Conservation (phyloP, 202 grass and related monocot species). For the Musa balbisiana region DNA sequence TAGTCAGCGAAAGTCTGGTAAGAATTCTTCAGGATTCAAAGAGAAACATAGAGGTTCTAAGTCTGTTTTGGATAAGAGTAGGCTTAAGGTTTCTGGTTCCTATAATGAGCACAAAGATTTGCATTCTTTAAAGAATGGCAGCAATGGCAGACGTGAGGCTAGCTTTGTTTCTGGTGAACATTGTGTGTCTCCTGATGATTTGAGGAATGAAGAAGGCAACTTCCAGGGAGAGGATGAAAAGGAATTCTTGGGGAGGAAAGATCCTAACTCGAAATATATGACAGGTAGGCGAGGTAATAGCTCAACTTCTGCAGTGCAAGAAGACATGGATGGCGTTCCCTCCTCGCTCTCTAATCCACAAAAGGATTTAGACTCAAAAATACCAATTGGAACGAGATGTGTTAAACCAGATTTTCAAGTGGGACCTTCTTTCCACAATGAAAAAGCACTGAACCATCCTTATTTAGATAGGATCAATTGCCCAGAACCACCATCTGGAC, state of each 20-base stretch:
- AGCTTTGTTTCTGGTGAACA: slow-evolving; percentile 10
- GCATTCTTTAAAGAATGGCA: slow-evolving; percentile 1
- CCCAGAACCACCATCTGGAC: slow-evolving; percentile 34
- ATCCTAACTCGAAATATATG: slow-evolving; percentile 26
- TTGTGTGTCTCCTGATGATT: not conserved
- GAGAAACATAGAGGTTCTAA: slow-evolving; percentile 31
- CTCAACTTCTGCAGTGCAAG: slow-evolving; percentile 38
- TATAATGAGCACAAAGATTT: slow-evolving; percentile 10
- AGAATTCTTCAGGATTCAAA: slow-evolving; percentile 27
- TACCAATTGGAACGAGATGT: slow-evolving; percentile 23
- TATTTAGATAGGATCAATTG: slow-evolving; percentile 7
- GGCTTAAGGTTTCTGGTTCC: slow-evolving; percentile 5
- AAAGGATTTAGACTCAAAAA: slow-evolving; percentile 21
- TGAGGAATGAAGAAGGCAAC: not conserved
- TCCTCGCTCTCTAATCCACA: slow-evolving; percentile 28
- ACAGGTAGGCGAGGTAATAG: slow-evolving; percentile 32
- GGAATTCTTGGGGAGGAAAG: slow-evolving; percentile 31
- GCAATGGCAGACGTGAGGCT: slow-evolving; percentile 5
- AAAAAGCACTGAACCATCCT: slow-evolving; percentile 7
- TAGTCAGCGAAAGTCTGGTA: slow-evolving; percentile 20
- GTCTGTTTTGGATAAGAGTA: slow-evolving; percentile 22
- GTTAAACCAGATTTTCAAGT: slow-evolving; percentile 29
- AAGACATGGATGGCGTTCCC: slow-evolving; percentile 27
- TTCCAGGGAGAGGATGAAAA: slow-evolving; percentile 29
- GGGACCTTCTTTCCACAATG: slow-evolving; percentile 28